Percentiles rank a stretch among this genome's conserved stretches.
Evolutionary conservation across 169 alveolate species (phyloP).

Genomic region (Neospora caninum): DNA sequence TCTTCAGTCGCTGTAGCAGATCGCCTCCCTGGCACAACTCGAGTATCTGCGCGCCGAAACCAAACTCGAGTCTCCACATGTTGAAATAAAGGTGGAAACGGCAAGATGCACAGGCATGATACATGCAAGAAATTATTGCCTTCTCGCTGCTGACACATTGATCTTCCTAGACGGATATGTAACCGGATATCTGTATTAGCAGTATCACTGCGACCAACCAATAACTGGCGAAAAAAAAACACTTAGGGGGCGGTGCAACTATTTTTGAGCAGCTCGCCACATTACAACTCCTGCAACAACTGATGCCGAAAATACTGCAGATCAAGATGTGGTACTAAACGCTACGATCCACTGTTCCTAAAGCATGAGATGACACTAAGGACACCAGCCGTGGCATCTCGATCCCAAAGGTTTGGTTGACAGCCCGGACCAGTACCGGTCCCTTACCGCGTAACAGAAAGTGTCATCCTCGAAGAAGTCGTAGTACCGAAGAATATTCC

Average conservation of each 20-base stretch:
- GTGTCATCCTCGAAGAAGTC: not conserved
- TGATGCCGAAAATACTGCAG: too few species aligned
- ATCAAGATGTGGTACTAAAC: not conserved
- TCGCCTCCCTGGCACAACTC: not conserved
- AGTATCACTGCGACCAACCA: too few species aligned
- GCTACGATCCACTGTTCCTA: not conserved
- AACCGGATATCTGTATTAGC: too few species aligned
- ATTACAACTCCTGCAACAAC: too few species aligned
- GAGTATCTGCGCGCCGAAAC: not conserved
- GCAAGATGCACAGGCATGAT: too few species aligned
- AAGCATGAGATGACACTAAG: not conserved
- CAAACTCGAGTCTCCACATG: not conserved
- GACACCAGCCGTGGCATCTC: not conserved
- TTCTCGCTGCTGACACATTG: too few species aligned
- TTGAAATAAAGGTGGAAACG: not conserved
- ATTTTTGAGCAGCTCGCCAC: too few species aligned
- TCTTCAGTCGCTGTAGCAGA: not conserved
- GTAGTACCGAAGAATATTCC: not conserved
- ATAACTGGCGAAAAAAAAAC: too few species aligned
- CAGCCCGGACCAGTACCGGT: not conserved
- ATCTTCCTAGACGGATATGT: too few species aligned
- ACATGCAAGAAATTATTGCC: too few species aligned
- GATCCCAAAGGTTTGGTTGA: not conserved
- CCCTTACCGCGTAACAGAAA: not conserved
- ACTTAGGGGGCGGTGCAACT: too few species aligned